Percentiles rank a stretch among this genome's conserved stretches.
phyloP scores from a whole-genome alignment of 176 grass and related monocot species.

The Cenchrus purpureus region DNA sequence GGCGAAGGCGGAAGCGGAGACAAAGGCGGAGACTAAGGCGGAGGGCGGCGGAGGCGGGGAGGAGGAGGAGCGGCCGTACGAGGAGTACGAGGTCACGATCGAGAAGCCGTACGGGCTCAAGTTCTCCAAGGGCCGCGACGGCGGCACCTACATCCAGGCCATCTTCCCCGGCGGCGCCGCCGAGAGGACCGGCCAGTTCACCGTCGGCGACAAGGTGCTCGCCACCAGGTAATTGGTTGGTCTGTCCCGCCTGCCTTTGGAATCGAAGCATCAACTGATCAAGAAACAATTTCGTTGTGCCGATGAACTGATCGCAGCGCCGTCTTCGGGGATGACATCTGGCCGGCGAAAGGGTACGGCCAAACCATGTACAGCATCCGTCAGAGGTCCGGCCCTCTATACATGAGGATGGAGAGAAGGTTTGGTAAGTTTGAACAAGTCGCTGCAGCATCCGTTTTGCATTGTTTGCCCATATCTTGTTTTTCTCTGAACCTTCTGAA shows the following conservation, averaged over 20 bases:
- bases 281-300: background rate
- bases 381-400: slow-evolving; percentile 82
- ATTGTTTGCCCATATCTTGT: background rate
- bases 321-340: slow-evolving; percentile 90
- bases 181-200: slow-evolving; percentile 71
- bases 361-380: slow-evolving; percentile 97
- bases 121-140: slow-evolving; percentile 81
- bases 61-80: slow-evolving; percentile 45
- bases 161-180: slow-evolving; percentile 69
- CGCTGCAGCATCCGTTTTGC: no score
- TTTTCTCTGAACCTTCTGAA: background rate
- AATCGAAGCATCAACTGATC: background rate
- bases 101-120: slow-evolving; percentile 92
- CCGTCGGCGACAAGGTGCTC: slow-evolving; percentile 90
- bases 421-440: slow-evolving; percentile 45
- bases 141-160: slow-evolving; percentile 91
- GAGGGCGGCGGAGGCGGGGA: background rate
- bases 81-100: slow-evolving; percentile 85
- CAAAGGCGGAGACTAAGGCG: slow-evolving; percentile 48
- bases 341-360: slow-evolving; percentile 88
- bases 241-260: background rate
- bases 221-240: slow-evolving; percentile 66
- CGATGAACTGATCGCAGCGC: slow-evolving; percentile 45
- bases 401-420: slow-evolving; percentile 87
- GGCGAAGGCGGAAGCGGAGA: slow-evolving; percentile 34